phyloP scores from a whole-genome alignment of 306 rosid species.

The Dryas drummondii region DNA sequence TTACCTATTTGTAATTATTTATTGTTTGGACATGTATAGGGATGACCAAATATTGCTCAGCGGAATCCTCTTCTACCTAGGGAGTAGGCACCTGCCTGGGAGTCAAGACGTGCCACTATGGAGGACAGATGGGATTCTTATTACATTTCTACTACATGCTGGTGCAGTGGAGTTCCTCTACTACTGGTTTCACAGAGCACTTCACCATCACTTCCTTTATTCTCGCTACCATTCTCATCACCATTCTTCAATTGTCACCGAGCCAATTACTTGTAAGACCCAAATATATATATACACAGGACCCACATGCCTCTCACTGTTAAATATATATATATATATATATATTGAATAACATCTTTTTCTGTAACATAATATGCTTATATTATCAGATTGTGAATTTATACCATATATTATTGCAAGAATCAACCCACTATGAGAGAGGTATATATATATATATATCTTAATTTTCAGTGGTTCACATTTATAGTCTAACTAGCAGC shows the following conservation, averaged over 20 bases:
- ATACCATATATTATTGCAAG: too few species aligned
- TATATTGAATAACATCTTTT: too few species aligned
- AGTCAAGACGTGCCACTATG: slow-evolving; percentile 42
- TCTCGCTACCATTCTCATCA: slow-evolving; percentile 68
- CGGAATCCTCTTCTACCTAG: slow-evolving; percentile 40
- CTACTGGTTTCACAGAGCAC: slow-evolving; percentile 77
- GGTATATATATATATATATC: too few species aligned
- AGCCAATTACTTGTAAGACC: slow-evolving; percentile 49
- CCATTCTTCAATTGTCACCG: slow-evolving; percentile 43
- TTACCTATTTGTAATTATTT: neutral
- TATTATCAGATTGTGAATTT: too few species aligned
- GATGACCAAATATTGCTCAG: slow-evolving; percentile 70
- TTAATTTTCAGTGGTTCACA: too few species aligned
- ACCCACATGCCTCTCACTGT: too few species aligned
- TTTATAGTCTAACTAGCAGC: too few species aligned
- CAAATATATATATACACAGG: too few species aligned
- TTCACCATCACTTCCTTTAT: slow-evolving; percentile 72
- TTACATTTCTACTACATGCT: slow-evolving; percentile 40
- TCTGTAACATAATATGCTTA: too few species aligned
- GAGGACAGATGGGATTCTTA: slow-evolving; percentile 50
- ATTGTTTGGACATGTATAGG: slow-evolving; percentile 26
- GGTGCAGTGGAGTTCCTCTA: slow-evolving; percentile 73
- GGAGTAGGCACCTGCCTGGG: neutral
- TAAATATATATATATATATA: neutral
- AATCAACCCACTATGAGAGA: too few species aligned